Evolutionary conservation across 257 asterid species (phyloP), one percentile per base, ranked within the genome.

Genomic region (Scutellaria barbata): DNA sequence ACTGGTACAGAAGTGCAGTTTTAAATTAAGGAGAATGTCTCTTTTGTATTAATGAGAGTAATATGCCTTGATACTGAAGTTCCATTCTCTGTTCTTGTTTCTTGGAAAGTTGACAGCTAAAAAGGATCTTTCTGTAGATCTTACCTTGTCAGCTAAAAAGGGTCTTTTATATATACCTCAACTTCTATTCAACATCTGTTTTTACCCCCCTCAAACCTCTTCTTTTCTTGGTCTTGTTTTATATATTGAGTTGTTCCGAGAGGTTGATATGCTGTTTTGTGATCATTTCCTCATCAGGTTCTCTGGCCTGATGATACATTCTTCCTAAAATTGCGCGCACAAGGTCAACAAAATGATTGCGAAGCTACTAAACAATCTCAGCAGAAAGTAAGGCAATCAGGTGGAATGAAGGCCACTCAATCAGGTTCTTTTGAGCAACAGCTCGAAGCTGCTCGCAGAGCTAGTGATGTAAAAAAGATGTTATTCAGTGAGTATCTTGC

Each of bases 371-470:
- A 55, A 77, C 83, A 73, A 80, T 69, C 87, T 42, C 76, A 57
- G 68, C 87, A 72, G 65, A 69, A 77, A 53, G 60, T 69, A 18
- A 76, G 76, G 71, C 84, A 73, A 73, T 20, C 82, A 40, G 74
- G 79, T 14, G 85, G 84, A 76, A 78, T 81, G 84, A 87, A 69
- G 82, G 80, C 53, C 58, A n/a, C 82, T 37, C 84, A 78, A 72
- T 79, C 84, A 9, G 97, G 89, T 40, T 86, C 97, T 76, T 95
- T 95, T 67, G 98, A 90, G 83, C 90, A 90, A 68, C 98, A 90
- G 77, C 97, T 92, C 40, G 99, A 95, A 90, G 98, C 99, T 73
- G 86, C 96, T 74, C 99, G 99, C 68, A 79, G 90, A 76, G 99
- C 99, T 56, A 90, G 83, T 70, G 87, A 88, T 77, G 97, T 95